Percentiles rank a stretch among this genome's conserved stretches.
phyloP scores from a whole-genome alignment of 2,329 filamentous ascomycete genomes.

The Curvularia verruculosa region DNA sequence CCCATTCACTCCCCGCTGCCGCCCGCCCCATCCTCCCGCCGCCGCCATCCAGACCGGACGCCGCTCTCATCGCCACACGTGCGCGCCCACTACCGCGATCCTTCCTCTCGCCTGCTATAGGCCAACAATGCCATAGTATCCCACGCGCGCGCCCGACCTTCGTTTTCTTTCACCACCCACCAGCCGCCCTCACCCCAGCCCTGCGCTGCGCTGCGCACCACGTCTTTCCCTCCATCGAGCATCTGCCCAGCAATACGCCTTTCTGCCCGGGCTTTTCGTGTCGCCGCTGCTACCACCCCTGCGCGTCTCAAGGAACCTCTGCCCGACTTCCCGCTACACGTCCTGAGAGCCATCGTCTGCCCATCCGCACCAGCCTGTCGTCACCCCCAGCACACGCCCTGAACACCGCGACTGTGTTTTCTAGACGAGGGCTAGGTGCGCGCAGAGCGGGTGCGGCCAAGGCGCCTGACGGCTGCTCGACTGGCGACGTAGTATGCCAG shows the following conservation, averaged over 20 bases:
- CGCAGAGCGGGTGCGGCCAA: slow-evolving; percentile 34
- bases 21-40: neutral
- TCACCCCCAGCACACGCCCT: neutral
- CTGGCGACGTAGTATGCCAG: slow-evolving; percentile 53
- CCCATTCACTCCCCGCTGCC: neutral
- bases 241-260: neutral
- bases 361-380: neutral
- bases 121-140: slow-evolving; percentile 13
- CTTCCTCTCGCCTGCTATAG: slow-evolving; percentile 4
- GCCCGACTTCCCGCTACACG: neutral
- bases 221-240: neutral
- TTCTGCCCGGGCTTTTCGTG: neutral
- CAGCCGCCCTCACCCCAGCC: slow-evolving; percentile 8
- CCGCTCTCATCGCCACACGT: slow-evolving; percentile 3
- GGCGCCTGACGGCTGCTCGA: slow-evolving; percentile 39
- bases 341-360: neutral
- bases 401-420: neutral
- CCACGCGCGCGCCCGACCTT: slow-evolving; percentile 1
- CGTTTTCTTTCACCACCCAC: slow-evolving; percentile 14
- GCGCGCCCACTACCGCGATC: slow-evolving; percentile 20
- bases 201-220: neutral
- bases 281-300: neutral
- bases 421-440: slow-evolving; percentile 7
- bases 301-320: neutral
- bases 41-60: neutral